phyloP scores from a whole-genome alignment of 345 rosid genomes.

The Erucastrum elatum region DNA sequence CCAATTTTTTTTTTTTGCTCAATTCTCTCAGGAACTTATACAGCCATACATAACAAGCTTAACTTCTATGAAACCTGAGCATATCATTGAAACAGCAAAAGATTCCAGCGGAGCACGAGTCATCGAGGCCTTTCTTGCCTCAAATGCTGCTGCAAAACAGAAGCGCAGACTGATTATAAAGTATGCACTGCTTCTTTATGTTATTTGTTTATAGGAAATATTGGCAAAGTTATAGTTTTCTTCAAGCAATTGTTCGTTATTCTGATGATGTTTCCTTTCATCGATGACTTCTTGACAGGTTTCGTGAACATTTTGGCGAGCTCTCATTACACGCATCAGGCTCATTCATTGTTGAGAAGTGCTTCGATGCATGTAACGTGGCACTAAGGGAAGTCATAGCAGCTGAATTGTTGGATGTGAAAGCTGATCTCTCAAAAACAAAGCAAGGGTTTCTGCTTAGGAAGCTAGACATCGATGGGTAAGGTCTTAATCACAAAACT shows the following conservation, averaged over 20 bases:
- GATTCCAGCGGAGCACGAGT: slow-evolving; percentile 84
- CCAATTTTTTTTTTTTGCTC: not conserved
- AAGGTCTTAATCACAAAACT: slow-evolving; percentile 38
- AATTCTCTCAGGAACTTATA: slow-evolving; percentile 61
- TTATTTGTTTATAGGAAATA: not conserved
- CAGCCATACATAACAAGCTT: slow-evolving; percentile 70
- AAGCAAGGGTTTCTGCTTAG: slow-evolving; percentile 82
- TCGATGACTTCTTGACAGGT: slow-evolving; percentile 45
- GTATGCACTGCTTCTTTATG: slow-evolving; percentile 49
- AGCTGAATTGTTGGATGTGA: slow-evolving; percentile 64
- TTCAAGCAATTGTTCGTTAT: not conserved
- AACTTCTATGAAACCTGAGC: slow-evolving; percentile 71
- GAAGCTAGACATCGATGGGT: slow-evolving; percentile 82
- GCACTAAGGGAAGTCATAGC: slow-evolving; percentile 74
- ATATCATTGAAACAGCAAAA: slow-evolving; percentile 66
- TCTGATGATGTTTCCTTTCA: slow-evolving; percentile 17
- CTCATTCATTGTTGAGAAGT: slow-evolving; percentile 83
- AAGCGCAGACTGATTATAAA: slow-evolving; percentile 69
- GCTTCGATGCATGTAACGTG: slow-evolving; percentile 68
- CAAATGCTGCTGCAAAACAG: slow-evolving; percentile 70
- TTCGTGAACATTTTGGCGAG: slow-evolving; percentile 81
- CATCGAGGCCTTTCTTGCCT: slow-evolving; percentile 80
- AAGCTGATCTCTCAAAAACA: slow-evolving; percentile 61
- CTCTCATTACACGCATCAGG: slow-evolving; percentile 70
- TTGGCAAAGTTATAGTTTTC: not conserved